Evolutionary conservation across 306 rosid genomes (phyloP).

Genomic region (Cicer arietinum): DNA sequence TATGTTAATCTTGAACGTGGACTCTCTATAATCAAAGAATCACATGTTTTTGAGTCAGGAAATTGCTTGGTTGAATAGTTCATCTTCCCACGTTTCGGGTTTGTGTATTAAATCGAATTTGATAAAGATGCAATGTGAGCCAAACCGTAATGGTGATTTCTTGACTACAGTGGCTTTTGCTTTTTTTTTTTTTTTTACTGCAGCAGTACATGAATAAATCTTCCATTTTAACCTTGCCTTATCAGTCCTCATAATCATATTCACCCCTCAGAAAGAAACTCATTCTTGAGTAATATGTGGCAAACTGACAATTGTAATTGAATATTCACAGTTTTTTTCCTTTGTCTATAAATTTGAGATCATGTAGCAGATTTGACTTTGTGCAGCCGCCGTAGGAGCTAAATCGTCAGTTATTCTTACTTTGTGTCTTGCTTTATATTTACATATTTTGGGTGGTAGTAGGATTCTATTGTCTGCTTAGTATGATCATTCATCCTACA

Average conservation of each 20-base stretch:
- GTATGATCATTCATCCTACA: constrained; percentile 34
- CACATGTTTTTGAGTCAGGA: background rate
- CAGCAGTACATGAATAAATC: constrained; percentile 15
- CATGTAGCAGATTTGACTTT: constrained; percentile 13
- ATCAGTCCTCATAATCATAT: background rate
- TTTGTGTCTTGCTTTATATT: constrained; percentile 77
- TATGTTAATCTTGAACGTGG: background rate
- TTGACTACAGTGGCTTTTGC: background rate
- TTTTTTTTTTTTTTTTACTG: background rate
- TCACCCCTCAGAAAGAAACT: constrained; percentile 14
- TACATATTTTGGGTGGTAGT: constrained; percentile 69
- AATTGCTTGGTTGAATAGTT: background rate
- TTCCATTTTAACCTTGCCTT: constrained; percentile 25
- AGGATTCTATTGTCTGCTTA: constrained; percentile 72
- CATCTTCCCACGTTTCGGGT: background rate
- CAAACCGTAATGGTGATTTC: background rate
- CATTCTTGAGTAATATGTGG: constrained; percentile 5
- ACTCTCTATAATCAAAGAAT: background rate
- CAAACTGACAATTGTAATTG: background rate
- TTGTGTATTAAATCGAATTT: background rate
- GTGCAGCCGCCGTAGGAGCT: constrained; percentile 54
- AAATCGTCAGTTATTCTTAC: constrained; percentile 85
- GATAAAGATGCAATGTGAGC: background rate
- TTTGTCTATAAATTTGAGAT: constrained; percentile 25
- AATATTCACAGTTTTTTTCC: background rate